Conservation (phyloP, 2,329 filamentous ascomycete genomes). For the Colletotrichum magnum region DNA sequence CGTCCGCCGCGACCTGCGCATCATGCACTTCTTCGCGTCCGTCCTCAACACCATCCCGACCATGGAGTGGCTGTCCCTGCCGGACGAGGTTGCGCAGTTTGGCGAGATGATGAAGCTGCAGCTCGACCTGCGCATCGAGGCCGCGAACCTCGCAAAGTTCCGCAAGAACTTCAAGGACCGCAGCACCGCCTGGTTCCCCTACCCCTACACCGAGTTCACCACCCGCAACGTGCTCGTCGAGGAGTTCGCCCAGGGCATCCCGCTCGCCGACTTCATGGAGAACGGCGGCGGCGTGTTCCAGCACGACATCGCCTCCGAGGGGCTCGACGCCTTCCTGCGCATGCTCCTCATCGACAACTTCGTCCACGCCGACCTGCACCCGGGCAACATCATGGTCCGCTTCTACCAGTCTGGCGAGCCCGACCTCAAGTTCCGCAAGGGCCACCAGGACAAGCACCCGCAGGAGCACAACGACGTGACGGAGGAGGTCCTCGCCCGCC, state of each 20-base stretch:
- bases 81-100: conserved; percentile 94
- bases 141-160: conserved; percentile 90
- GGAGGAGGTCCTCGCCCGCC: conserved; percentile 84
- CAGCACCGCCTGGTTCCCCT: conserved; percentile 96
- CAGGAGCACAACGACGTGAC: conserved; percentile 80
- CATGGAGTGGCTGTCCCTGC: conserved; percentile 96
- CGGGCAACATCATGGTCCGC: conserved; percentile 99
- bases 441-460: conserved; percentile 50
- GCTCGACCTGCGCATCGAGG: conserved; percentile 93
- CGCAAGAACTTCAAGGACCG: conserved; percentile 90
- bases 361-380: conserved; percentile 95
- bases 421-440: conserved; percentile 62
- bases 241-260: conserved; percentile 95
- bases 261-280: conserved; percentile 89
- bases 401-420: conserved; percentile 90
- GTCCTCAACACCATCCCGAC: conserved; percentile 90
- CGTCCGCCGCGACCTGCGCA: conserved; percentile 90
- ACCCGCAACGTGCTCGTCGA: conserved; percentile 94
- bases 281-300: conserved; percentile 94
- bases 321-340: conserved; percentile 93
- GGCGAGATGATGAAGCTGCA: conserved; percentile 99
- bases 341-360: conserved; percentile 99
- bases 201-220: conserved; percentile 91
- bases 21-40: conserved; percentile 93
- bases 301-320: conserved; percentile 93